Evolutionary conservation across 2,329 filamentous ascomycete species (phyloP), one percentile per base, ranked within the genome.

Genomic region (Aciculosporium take): DNA sequence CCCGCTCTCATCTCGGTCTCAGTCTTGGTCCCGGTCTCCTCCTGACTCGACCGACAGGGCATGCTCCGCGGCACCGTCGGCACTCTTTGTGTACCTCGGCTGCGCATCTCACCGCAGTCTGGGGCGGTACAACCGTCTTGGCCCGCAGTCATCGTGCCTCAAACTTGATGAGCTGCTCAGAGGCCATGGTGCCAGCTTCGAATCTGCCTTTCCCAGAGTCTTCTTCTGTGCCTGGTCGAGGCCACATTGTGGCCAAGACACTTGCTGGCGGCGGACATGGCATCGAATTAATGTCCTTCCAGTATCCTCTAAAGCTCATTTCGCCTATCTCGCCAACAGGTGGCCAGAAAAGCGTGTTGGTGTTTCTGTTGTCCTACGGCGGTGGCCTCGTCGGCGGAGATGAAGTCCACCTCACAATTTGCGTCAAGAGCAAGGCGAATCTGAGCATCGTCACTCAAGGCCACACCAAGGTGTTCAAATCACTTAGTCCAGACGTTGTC

Each of bases 381-480:
- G 91, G 91, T 33, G 91, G 91, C 2, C 75, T 98, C 12, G 84
- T 98, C 2, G 84, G 82, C 10, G 87, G 88, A 32, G 91, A 98
- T 59, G 69, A 74, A 48, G 81, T 96, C 58, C 69, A 80, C 53
- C 73, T 98, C 21, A 66, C 68, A 17, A 72, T 94, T 46, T 69
- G 72, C 8, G 67, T 94, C 37, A 73, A 75, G 9, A 51, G 68
- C 3, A 62, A 65, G 2, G 80, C 85, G 4, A 79, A 77, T 45
- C 72, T 95, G 41, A 76, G 69, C 51, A 63, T 80, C 28, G 73
- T 75, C 45, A 81, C 76, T 1, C 76, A 80, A 66, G 89, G 89
- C 40, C 86, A 87, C 62, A 96, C 91, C 45, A 98, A 96, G 65
- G 79, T 98, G 52, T 96, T 94, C 72, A 94, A 91, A 57, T 83